Base-by-base conservation (phyloP, 768 basidiomycete genomes). In the Crassisporium funariophilum region DNA sequence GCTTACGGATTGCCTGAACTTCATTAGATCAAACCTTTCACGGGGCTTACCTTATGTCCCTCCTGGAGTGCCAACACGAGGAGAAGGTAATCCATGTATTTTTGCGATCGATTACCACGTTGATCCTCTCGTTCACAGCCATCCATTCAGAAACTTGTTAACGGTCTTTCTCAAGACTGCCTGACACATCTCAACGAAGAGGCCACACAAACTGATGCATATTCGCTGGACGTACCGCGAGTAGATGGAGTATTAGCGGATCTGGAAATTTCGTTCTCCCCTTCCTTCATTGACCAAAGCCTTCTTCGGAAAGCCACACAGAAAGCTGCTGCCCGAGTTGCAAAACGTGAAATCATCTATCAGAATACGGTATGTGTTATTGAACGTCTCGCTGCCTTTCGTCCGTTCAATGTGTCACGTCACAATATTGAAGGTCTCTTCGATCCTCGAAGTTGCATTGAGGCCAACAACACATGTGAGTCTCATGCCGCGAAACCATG, bases 21-120 rank as follows among this genome's bases (percentile, higher is more conserved):
- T 21, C 33, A 35, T 44, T 39, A 86, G 87, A 88, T 65, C 75
- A 77, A 33, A 66, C 65, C 11, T 75, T 78, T 50, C 78, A 82
- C 50, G 74, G 70, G 5, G 71, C 71, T 35, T 88, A 86, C 54
- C 68, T 90, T 23, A 57, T 80, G 47, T 71, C 84, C 4, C 65
- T 91, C 45, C 68, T 91, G 9, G 82, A 84, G 53, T 88, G 86
- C 51, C 89, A 91, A 59, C 85, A 87, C 46, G 88, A 93, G 59
- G 91, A 92, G 61, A 93, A 93, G 78, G 90, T 85, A 46, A 33
- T 16, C 6, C 29, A 17, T n/a, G 16, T 27, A 13, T 7, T 25
- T 15, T 19, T 22, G 19, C 25, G 33, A 41, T 10, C 31, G 35
- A 15, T n/a, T 29, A 37, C 29, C 40, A n/a, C 35, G 44, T 19